Evolutionary conservation across 352 stramenopile genomes (phyloP), one percentile per base, ranked within the genome.

Genomic region (Pythium phragmitis): DNA sequence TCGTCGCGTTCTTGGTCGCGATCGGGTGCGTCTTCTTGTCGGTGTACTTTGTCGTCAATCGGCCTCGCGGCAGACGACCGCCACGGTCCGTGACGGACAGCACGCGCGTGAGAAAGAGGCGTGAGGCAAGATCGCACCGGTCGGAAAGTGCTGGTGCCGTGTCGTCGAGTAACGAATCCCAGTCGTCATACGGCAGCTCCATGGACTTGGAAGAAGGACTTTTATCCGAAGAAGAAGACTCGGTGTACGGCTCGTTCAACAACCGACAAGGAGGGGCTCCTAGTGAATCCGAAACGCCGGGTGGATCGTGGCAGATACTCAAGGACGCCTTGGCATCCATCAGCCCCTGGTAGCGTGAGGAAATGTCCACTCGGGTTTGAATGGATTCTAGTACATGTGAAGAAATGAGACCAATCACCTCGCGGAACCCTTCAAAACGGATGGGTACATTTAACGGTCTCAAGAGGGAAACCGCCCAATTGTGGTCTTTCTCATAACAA

Each of bases 21-120:
- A 73, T 95, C 48, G 77, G 82, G 12, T 95, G 87, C 55, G 85
- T 95, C 37, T 72, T 94, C 33, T 91, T 95, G 61, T 95, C 87
- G 1, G 84, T 95, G 11, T 95, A 95, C 64, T 95, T 95, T 68
- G 85, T 95, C 33, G 86, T 76, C 5, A 95, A 93, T 70, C 87
- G 87, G 7, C 87, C 87, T 16, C 82, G 78, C 17, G 75, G 87
- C 7, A 60, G 63, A 56, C 49, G 43, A 17, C 21, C 48, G 13
- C 23, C 49, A 3, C 43, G 47, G 13, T 28, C 59, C 2, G 23
- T 41, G 14, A 46, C 30, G 3, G 53, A 49, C 14, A 69, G 23
- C 17, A 6, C n/a, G 12, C 49, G 62, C 41, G 39, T 50, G n/a
- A n/a, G 63, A 21, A 50, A 34, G 21, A 54, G 46, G 2, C 63